These are phyloP conservation scores for Prunus yedoensis DNA, from an alignment of 331 rosid species.

Conservation along the genomic window DNA sequence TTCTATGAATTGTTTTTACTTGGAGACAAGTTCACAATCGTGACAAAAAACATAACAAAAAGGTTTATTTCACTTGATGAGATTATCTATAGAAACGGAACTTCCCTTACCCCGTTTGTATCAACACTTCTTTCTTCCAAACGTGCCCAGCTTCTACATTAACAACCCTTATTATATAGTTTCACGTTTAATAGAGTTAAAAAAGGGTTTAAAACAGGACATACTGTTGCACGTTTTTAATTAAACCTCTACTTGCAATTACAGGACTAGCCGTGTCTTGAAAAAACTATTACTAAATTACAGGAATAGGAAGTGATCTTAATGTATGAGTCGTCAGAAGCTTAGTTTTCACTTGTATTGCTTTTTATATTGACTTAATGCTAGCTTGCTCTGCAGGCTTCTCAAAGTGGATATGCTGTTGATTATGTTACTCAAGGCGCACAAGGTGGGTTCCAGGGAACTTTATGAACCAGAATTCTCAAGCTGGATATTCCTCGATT, in stretches of 20 bases:
- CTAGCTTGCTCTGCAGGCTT: slow-evolving; percentile 56
- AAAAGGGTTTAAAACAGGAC: background rate
- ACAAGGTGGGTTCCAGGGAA: slow-evolving; percentile 95
- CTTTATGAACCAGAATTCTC: slow-evolving; percentile 89
- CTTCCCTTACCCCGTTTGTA: background rate
- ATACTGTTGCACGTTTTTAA: background rate
- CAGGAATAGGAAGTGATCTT: background rate
- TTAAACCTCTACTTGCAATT: background rate
- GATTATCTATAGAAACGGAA: background rate
- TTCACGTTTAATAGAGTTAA: background rate
- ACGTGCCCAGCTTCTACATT: background rate
- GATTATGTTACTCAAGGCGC: slow-evolving; percentile 94
- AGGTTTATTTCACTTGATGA: background rate
- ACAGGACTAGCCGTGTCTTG: background rate
- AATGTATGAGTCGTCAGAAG: background rate
- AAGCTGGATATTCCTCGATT: slow-evolving; percentile 95
- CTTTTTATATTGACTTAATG: background rate
- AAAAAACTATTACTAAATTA: too few relatives aligned
- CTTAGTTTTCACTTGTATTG: background rate
- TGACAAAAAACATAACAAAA: background rate
- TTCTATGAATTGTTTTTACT: background rate
- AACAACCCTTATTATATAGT: too few relatives aligned
- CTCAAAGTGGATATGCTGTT: slow-evolving; percentile 93
- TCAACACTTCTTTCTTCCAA: background rate
- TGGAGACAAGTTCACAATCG: background rate